phyloP scores from a whole-genome alignment of 306 rosid genomes.

The Sphenostylis stenocarpa region DNA sequence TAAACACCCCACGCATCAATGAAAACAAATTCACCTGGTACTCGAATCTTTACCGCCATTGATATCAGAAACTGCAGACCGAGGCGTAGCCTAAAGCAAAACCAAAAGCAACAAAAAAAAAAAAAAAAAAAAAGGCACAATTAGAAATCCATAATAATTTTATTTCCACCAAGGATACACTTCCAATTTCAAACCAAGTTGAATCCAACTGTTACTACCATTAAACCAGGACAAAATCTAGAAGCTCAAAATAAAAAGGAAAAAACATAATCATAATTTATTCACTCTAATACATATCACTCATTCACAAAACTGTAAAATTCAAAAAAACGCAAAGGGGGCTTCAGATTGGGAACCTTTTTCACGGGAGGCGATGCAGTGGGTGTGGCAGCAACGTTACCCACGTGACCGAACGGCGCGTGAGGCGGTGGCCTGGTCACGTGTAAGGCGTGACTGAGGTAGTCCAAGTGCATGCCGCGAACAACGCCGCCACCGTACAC shows the following conservation, averaged over 20 bases:
- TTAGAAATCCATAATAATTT: neutral
- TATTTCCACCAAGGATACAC: neutral
- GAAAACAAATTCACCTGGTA: slow-evolving; percentile 47
- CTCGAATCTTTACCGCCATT: slow-evolving; percentile 61
- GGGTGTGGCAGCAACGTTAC: slow-evolving; percentile 4
- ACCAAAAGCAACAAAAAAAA: neutral
- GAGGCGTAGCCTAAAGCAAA: slow-evolving; percentile 51
- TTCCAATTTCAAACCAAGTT: neutral
- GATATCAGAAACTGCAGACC: slow-evolving; percentile 49
- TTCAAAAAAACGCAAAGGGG: neutral
- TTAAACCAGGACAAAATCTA: neutral
- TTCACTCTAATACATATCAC: neutral
- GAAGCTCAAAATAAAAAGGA: neutral
- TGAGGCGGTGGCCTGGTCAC: slow-evolving; percentile 45
- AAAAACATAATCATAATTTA: neutral
- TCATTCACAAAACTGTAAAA: neutral
- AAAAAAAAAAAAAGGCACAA: neutral
- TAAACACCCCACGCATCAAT: neutral
- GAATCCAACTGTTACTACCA: neutral
- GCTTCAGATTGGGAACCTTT: slow-evolving; percentile 42
- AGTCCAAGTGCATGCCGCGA: slow-evolving; percentile 47
- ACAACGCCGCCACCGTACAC: slow-evolving; percentile 39
- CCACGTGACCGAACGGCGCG: slow-evolving; percentile 42
- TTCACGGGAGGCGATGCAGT: slow-evolving; percentile 36
- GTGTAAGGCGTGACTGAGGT: slow-evolving; percentile 44